Evolutionary conservation across 805 yeast species (phyloP).

Genomic region (Cyberlindnera bimundalis): DNA sequence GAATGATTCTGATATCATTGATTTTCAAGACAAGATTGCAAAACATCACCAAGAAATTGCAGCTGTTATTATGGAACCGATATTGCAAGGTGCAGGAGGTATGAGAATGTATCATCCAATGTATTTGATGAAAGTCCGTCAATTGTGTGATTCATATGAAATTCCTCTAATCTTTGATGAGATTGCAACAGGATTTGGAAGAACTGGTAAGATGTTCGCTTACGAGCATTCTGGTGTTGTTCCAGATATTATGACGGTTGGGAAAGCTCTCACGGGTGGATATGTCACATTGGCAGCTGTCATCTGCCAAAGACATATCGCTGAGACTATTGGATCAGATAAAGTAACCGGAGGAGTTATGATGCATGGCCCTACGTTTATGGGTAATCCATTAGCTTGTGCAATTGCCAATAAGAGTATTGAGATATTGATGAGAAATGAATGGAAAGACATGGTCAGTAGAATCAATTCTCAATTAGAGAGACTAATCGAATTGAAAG

Average conservation of each 20-base stretch:
- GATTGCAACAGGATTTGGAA: slow-evolving; percentile 27
- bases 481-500: not conserved
- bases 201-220: slow-evolving; percentile 25
- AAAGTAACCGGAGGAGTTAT: slow-evolving; percentile 23
- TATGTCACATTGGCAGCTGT: slow-evolving; percentile 27
- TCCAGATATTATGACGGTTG: slow-evolving; percentile 28
- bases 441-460: slow-evolving; percentile 20
- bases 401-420: slow-evolving; percentile 24
- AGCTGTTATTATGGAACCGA: slow-evolving; percentile 35
- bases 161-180: slow-evolving; percentile 36
- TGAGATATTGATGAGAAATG: slow-evolving; percentile 24
- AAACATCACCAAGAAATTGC: slow-evolving; percentile 32
- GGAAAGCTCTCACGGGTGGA: slow-evolving; percentile 29
- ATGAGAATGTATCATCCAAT: slow-evolving; percentile 34
- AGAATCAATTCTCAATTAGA: slow-evolving; percentile 1
- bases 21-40: slow-evolving; percentile 28
- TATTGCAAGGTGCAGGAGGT: slow-evolving; percentile 40
- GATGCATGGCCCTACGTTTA: slow-evolving; percentile 32
- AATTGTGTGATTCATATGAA: slow-evolving; percentile 28
- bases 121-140: slow-evolving; percentile 31
- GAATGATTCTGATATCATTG: slow-evolving; percentile 26
- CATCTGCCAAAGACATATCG: slow-evolving; percentile 15
- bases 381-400: slow-evolving; percentile 30
- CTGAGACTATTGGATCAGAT: slow-evolving; percentile 20
- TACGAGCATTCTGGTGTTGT: slow-evolving; percentile 30